These are phyloP conservation scores for Heliosperma pusillum DNA, from an alignment of 148 eudicot genomes.

Conservation along the genomic window DNA sequence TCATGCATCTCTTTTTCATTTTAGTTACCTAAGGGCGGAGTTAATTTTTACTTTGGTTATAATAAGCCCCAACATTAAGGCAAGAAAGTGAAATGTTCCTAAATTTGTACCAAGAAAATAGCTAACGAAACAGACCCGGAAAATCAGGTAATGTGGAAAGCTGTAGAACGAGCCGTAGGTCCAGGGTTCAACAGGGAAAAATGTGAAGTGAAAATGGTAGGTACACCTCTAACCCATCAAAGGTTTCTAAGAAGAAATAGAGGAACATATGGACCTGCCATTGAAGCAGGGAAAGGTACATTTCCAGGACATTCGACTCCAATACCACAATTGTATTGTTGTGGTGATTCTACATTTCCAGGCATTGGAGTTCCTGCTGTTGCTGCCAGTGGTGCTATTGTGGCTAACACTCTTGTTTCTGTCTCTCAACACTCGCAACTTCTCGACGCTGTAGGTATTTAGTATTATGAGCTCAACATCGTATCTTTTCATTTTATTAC, in stretches of 20 bases:
- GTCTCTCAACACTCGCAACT: conserved; percentile 86
- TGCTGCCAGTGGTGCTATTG: conserved; percentile 99
- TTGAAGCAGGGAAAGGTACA: conserved; percentile 69
- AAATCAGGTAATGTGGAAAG: conserved; percentile 79
- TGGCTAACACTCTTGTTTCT: conserved; percentile 86
- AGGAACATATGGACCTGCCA: conserved; percentile 97
- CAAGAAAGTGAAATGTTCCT: too few relatives aligned
- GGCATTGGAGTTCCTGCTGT: conserved; percentile 98
- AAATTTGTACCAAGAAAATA: too few relatives aligned
- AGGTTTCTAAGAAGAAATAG: conserved; percentile 80
- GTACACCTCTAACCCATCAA: conserved; percentile 84
- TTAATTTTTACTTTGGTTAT: too few relatives aligned
- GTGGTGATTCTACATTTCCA: conserved; percentile 96
- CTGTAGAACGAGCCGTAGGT: conserved; percentile 79
- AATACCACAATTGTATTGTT: conserved; percentile 73
- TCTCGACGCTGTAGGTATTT: conserved; percentile 69
- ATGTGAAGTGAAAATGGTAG: conserved; percentile 82
- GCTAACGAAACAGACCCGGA: too few relatives aligned
- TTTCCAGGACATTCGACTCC: conserved; percentile 91
- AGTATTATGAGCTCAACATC: not conserved
- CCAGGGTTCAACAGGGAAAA: conserved; percentile 72
- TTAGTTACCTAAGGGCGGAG: too few relatives aligned
- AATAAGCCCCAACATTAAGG: too few relatives aligned
- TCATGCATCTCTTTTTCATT: too few relatives aligned
- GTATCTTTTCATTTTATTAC: too few relatives aligned